Evolutionary conservation across 2,329 filamentous ascomycete genomes (phyloP).

Genomic region (Trichoderma koningiopsis): DNA sequence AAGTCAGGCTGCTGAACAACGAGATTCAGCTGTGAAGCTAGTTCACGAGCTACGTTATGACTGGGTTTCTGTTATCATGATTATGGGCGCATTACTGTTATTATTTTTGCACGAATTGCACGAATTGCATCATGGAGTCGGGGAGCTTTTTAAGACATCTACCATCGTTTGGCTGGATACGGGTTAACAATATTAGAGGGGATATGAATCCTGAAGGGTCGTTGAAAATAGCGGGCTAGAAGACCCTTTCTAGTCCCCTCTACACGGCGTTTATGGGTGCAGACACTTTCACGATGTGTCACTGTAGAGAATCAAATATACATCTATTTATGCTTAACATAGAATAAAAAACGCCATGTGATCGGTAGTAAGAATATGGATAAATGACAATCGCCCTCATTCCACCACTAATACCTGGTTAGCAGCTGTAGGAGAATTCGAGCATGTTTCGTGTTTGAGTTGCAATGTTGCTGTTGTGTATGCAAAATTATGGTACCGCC

Average conservation of each 20-base stretch:
- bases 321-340: neutral
- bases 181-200: conserved; percentile 16
- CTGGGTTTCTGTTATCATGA: conserved; percentile 5
- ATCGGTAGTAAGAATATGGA: neutral
- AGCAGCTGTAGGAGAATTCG: neutral
- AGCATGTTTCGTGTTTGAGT: neutral
- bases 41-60: neutral
- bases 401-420: neutral
- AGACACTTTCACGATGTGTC: neutral
- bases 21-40: conserved; percentile 72
- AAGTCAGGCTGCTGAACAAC: conserved; percentile 85
- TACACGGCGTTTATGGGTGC: conserved; percentile 15
- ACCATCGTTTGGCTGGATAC: conserved; percentile 24
- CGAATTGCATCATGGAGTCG: conserved; percentile 15
- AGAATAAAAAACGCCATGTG: neutral
- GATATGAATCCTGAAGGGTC: neutral
- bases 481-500: neutral
- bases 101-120: neutral
- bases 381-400: neutral
- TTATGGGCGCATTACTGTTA: conserved; percentile 17
- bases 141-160: neutral
- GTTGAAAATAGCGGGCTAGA: conserved; percentile 13
- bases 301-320: conserved; percentile 19
- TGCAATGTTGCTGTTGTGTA: neutral
- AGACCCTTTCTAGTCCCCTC: neutral